Evolutionary conservation across 306 rosid species (phyloP), one percentile per base, ranked within the genome.

Genomic region (Purshia tridentata): DNA sequence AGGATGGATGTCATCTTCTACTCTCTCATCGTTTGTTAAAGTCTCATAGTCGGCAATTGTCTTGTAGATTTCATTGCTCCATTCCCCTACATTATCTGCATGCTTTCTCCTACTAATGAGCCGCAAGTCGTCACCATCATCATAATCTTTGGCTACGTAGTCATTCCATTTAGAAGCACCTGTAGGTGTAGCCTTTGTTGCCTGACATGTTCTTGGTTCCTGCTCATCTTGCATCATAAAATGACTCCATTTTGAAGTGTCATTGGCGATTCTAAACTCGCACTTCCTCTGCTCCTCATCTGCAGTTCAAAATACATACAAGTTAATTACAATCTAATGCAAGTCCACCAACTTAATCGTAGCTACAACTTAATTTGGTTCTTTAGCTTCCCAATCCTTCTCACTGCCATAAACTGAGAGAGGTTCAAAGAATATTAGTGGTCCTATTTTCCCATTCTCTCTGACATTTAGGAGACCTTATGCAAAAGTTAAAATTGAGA

Each of bases 1-100:
- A 2, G 96, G 94, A 78, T 93, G 98, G 59, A 91, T 65, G 47
- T 88, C 94, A 59, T 91, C 97, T 75, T 88, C 96, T 23, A 91
- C 89, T 13, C 45, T 81, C 83, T 88, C 84, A 55, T 91, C 97
- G 2, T 82, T 71, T 11, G 81, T 40, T 10, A 76, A 29, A 45
- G 70, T 75, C 75, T 41, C 74, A 20, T 70, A 54, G 22, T 70
- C 40, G 6, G 64, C n/a, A 8, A 9, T 4, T 54, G 62, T 18
- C 12, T 78, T 82, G 4, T 83, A 78, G 47, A 77, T 8, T 5
- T 57, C 65, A 44, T 57, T 56, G 67, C 55, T 60, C 16, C 53
- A 50, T 9, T 73, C 37, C 47, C 14, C 70, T n/a, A 45, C 54
- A 12, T 72, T 65, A 12, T 75, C 75, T 35, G 56, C 64, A 37